Evolutionary conservation across 352 stramenopile species (phyloP).

Genomic region (Pythium aristosporum): DNA sequence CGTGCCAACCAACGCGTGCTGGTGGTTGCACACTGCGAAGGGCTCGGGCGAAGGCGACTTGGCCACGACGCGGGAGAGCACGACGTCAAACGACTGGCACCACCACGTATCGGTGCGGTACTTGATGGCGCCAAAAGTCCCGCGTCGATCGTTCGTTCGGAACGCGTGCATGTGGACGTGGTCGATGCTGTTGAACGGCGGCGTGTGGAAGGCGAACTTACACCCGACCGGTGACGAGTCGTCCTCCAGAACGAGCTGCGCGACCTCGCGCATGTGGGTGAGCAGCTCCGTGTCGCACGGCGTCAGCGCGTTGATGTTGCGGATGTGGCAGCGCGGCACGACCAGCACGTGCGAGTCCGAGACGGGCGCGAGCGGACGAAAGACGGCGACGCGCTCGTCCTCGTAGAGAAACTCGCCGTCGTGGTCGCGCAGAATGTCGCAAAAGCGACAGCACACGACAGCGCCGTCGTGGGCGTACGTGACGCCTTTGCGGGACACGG

Average conservation of each 20-base stretch:
- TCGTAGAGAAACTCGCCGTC: constrained; percentile 80
- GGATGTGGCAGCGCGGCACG: constrained; percentile 80
- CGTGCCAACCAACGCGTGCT: neutral
- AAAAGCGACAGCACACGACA: constrained; percentile 81
- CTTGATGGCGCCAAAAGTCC: constrained; percentile 74
- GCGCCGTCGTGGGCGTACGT: constrained; percentile 59
- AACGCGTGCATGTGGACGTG: constrained; percentile 90
- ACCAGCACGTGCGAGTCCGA: constrained; percentile 78
- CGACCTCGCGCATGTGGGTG: constrained; percentile 67
- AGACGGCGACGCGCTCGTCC: constrained; percentile 74
- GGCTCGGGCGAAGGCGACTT: neutral
- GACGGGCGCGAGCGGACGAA: constrained; percentile 68
- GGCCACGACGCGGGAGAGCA: constrained; percentile 42
- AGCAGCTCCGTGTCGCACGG: constrained; percentile 57
- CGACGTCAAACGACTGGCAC: constrained; percentile 79
- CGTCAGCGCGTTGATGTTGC: constrained; percentile 83
- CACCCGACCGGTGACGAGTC: constrained; percentile 31
- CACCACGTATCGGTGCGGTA: constrained; percentile 87
- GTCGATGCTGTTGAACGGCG: constrained; percentile 89
- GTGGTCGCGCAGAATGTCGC: constrained; percentile 67
- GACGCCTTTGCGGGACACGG: constrained; percentile 67
- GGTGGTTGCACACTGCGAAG: constrained; percentile 1
- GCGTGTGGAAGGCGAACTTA: constrained; percentile 83
- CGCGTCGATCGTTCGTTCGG: constrained; percentile 40
- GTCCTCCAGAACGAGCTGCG: constrained; percentile 40